phyloP scores from a whole-genome alignment of 306 rosid genomes.

The Betula pendula region DNA sequence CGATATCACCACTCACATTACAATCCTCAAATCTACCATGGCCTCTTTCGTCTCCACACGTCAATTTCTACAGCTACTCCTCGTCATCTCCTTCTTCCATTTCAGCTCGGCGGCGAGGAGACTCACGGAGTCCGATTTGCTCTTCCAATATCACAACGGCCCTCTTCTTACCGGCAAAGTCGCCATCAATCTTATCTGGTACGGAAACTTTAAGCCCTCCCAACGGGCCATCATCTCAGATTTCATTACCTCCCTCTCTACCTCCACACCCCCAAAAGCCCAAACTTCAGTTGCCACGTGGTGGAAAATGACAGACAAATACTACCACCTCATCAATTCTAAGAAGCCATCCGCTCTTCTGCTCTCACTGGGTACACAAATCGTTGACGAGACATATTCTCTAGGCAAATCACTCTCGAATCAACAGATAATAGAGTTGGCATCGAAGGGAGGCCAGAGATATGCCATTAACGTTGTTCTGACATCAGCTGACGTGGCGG shows the following conservation, averaged over 20 bases:
- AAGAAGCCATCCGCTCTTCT: constrained; percentile 24
- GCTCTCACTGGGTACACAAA: constrained; percentile 45
- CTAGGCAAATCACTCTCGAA: constrained; percentile 55
- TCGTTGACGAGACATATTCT: constrained; percentile 35
- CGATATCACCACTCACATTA: neutral
- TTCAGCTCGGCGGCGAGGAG: constrained; percentile 45
- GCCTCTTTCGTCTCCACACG: constrained; percentile 3
- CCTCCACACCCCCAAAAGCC: constrained; percentile 25
- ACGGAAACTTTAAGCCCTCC: constrained; percentile 65
- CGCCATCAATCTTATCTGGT: constrained; percentile 71
- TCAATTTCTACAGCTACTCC: constrained; percentile 4
- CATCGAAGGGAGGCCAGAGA: constrained; percentile 40
- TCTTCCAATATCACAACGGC: constrained; percentile 76
- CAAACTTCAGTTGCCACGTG: constrained; percentile 59
- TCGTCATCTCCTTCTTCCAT: constrained; percentile 34
- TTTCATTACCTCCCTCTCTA: constrained; percentile 59
- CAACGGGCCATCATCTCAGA: constrained; percentile 61
- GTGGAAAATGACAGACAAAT: constrained; percentile 49
- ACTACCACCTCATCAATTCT: constrained; percentile 32
- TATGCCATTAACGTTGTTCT: constrained; percentile 53
- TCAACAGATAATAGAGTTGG: constrained; percentile 34
- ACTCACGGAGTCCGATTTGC: constrained; percentile 30
- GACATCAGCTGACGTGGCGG: constrained; percentile 49
- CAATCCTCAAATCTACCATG: constrained; percentile 17
- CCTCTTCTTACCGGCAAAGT: constrained; percentile 54